A percentile compares a stretch with the other conserved stretches of the same genome.
Conservation (phyloP, 1,139 yeast species). For the Suhomyces kunorum region DNA sequence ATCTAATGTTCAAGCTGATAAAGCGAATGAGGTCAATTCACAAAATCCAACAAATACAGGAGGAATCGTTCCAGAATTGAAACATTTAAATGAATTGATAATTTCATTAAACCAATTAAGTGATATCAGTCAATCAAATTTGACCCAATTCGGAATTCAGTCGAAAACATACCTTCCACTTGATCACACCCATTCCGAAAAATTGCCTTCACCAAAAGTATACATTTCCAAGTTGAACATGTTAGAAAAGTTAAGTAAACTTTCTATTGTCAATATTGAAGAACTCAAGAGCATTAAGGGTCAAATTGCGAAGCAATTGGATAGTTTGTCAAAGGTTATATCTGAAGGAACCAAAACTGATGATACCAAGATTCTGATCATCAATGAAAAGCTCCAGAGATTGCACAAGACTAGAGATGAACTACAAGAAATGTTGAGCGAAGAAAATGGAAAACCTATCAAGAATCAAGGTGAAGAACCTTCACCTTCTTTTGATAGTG, state of each 20-base stretch:
- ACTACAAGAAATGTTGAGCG: constrained; percentile 45
- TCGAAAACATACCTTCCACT: constrained; percentile 44
- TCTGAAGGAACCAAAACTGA: constrained; percentile 49
- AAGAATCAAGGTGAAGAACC: constrained; percentile 15
- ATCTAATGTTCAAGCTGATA: not conserved
- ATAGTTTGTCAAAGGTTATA: constrained; percentile 41
- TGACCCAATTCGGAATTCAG: constrained; percentile 47
- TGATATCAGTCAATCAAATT: constrained; percentile 37
- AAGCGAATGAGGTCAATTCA: not conserved
- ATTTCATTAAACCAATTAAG: constrained; percentile 32
- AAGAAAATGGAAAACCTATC: constrained; percentile 15
- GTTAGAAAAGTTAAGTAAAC: constrained; percentile 44
- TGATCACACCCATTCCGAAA: constrained; percentile 45
- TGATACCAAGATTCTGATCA: constrained; percentile 41
- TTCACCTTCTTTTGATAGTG: constrained; percentile 18
- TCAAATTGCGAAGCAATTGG: constrained; percentile 44
- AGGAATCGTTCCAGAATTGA: constrained; percentile 42
- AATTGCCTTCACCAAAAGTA: constrained; percentile 53
- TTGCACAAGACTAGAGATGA: constrained; percentile 47
- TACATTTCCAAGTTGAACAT: constrained; percentile 49
- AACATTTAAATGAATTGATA: constrained; percentile 35
- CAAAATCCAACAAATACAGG: not conserved
- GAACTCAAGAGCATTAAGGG: constrained; percentile 42
- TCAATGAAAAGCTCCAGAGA: constrained; percentile 40
- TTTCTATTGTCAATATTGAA: constrained; percentile 37